Evolutionary conservation across 345 rosid species (phyloP), one percentile per base, ranked within the genome.

Genomic region (Crucihimalaya himalaica): DNA sequence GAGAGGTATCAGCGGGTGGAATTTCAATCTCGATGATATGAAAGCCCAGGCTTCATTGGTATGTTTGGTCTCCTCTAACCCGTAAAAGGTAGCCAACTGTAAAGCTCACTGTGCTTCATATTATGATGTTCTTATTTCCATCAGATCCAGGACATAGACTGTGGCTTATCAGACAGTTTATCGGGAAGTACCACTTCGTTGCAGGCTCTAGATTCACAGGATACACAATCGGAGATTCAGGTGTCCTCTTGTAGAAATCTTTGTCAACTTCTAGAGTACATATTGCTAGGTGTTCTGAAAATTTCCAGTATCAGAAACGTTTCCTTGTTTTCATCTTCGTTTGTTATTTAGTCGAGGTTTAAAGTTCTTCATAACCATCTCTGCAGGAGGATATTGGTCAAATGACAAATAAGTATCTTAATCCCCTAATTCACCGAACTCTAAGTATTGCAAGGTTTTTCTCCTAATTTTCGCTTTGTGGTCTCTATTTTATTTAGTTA

Each of bases 21-120:
- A 95, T 77, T 95, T 95, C 85, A 87, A 95, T 77, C 93, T 95
- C 66, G 99, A 95, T 70, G 97, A 95, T 77, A 71, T 95, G 88
- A 95, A 95, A 78, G 97, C 97, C 82, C 99, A 95, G 76, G 98
- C 99, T 72, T 92, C 99, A 70, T 73, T 92, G 93, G 99, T 95
- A 92, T 53, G 52, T 63, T 31, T 71, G 18, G 62, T 71, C 59
- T 59, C 57, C 55, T 66, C 57, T 31, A 51, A 62, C 2, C 16
- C 63, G 21, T 65, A 31, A 13, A 66, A 56, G 20, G 43, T 58
- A 68, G 34, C 48, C 76, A 54, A 57, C 74, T 60, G 29, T 53
- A 42, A 27, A 52, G 18, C 43, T 71, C 66, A 64, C 12, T 34
- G 31, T 48, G 56, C 56, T 42, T 77, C 68, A 50, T 42, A 58